phyloP scores from a whole-genome alignment of 257 asterid genomes.

The Capsicum chinense region DNA sequence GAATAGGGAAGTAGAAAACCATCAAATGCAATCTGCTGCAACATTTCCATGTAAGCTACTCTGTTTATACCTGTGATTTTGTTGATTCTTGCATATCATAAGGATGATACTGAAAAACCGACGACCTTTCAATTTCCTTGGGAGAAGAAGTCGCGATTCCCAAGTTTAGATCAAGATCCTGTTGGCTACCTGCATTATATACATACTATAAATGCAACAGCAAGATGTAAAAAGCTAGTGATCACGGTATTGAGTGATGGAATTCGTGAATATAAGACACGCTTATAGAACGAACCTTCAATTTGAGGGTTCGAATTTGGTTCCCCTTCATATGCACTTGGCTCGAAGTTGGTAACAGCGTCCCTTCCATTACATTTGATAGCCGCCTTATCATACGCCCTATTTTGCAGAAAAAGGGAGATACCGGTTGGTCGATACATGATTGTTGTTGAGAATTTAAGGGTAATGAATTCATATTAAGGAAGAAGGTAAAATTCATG shows the following conservation, averaged over 20 bases:
- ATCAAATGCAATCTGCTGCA: neutral
- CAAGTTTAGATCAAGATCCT: conserved; percentile 71
- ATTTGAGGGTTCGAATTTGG: conserved; percentile 33
- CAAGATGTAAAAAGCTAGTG: neutral
- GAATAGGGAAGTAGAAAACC: neutral
- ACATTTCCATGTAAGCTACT: neutral
- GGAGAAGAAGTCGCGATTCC: conserved; percentile 61
- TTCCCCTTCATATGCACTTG: conserved; percentile 54
- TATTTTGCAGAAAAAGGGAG: conserved; percentile 46
- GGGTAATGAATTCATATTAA: conserved; percentile 39
- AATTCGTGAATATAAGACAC: neutral
- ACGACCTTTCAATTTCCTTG: conserved; percentile 49
- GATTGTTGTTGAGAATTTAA: conserved; percentile 37
- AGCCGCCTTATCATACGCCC: conserved; percentile 88
- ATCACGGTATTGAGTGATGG: neutral
- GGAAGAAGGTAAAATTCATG: conserved; percentile 37
- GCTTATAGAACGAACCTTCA: conserved; percentile 41
- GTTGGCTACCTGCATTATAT: conserved; percentile 44
- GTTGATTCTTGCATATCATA: conserved; percentile 48
- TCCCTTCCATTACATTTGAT: conserved; percentile 70
- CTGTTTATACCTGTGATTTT: conserved; percentile 43
- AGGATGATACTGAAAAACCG: conserved; percentile 48
- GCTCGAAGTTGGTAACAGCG: conserved; percentile 78
- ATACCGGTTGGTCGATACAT: conserved; percentile 41
- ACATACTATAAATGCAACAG: neutral